These are phyloP conservation scores for Sambucus nigra DNA, from an alignment of 129 eudicot genomes.

Conservation along the genomic window DNA sequence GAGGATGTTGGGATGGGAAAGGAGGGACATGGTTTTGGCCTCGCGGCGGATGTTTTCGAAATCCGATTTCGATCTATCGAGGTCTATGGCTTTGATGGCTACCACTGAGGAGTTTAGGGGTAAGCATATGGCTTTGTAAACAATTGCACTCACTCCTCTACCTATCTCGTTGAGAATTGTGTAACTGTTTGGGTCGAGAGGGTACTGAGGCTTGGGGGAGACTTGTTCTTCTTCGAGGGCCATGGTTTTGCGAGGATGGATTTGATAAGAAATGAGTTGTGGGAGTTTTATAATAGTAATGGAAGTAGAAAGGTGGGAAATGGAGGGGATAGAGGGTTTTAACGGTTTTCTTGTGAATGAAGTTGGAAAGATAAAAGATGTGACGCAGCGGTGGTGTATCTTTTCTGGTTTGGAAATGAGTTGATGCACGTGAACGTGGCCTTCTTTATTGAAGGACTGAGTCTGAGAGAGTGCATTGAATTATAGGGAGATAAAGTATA, in stretches of 20 bases:
- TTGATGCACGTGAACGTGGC: constrained; percentile 28
- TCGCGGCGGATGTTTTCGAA: constrained; percentile 55
- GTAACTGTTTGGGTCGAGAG: constrained; percentile 51
- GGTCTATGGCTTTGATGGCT: constrained; percentile 65
- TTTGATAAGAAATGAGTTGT: background rate
- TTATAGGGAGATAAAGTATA: too few relatives aligned
- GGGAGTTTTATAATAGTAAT: background rate
- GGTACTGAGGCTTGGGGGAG: constrained; percentile 31
- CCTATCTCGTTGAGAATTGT: constrained; percentile 52
- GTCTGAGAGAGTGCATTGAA: too few relatives aligned
- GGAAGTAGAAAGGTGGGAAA: background rate
- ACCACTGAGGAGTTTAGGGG: constrained; percentile 31
- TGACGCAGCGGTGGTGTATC: background rate
- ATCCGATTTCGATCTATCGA: constrained; percentile 44
- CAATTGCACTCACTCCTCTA: constrained; percentile 49
- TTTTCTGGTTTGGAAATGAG: constrained; percentile 8
- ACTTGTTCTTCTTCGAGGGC: constrained; percentile 21
- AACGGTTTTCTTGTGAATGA: constrained; percentile 33
- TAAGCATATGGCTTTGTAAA: constrained; percentile 57
- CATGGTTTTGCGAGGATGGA: constrained; percentile 13
- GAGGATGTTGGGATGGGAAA: constrained; percentile 63
- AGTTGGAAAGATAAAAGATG: constrained; percentile 2
- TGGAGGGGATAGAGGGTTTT: background rate
- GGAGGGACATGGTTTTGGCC: constrained; percentile 59
- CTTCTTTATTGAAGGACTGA: too few relatives aligned